phyloP scores from a whole-genome alignment of 2,329 filamentous ascomycete genomes.

The Aureobasidium sp. region DNA sequence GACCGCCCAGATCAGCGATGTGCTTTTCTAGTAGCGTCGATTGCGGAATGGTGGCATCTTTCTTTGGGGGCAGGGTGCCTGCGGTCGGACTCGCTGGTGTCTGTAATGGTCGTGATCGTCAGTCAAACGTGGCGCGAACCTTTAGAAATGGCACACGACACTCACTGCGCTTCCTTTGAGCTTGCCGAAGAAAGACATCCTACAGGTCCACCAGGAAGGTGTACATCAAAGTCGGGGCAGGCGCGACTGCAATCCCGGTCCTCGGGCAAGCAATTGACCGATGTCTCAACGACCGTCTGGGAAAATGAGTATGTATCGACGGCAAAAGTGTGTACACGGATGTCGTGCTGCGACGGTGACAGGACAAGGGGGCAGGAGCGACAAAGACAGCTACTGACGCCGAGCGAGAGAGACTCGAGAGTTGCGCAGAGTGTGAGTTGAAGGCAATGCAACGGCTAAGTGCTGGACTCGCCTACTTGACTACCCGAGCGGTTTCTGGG shows the following conservation, averaged over 20 bases:
- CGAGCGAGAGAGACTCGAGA: background rate
- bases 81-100: constrained; percentile 38
- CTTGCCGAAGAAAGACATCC: constrained; percentile 47
- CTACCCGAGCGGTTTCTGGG: constrained; percentile 5
- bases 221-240: constrained; percentile 12
- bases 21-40: constrained; percentile 61
- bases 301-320: background rate
- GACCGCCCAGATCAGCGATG: constrained; percentile 72
- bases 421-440: background rate
- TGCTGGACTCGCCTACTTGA: constrained; percentile 1
- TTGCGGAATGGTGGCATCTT: constrained; percentile 48
- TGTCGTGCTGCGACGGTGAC: background rate
- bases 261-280: constrained; percentile 9
- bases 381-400: background rate
- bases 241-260: constrained; percentile 11
- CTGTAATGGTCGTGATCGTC: constrained; percentile 23
- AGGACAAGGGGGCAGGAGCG: background rate
- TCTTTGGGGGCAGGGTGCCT: constrained; percentile 44
- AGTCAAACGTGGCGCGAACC: constrained; percentile 5
- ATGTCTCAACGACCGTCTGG: background rate
- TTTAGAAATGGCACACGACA: constrained; percentile 14
- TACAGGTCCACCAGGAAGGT: constrained; percentile 27
- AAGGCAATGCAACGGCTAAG: constrained; percentile 11
- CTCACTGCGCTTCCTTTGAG: constrained; percentile 42
- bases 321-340: background rate